A percentile compares a stretch with the other conserved stretches of the same genome.
These are phyloP conservation scores for Phytophthora megakarya DNA, from an alignment of 352 stramenopile genomes.

Conservation along the genomic window DNA sequence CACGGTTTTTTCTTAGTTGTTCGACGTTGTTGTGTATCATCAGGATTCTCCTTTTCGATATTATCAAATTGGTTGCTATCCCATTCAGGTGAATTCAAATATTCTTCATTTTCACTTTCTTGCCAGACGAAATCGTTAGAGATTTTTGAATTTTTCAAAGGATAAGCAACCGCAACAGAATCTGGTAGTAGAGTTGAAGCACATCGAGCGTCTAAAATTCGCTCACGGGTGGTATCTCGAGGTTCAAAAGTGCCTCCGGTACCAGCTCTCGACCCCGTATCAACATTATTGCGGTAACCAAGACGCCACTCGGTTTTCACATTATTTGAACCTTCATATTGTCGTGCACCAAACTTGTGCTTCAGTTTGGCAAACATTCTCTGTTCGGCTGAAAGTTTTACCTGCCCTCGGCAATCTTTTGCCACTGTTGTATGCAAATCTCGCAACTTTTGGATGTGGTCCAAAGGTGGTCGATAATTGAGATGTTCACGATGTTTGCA, in stretches of 20 bases:
- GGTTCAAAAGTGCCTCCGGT: constrained; percentile 60
- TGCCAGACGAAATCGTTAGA: constrained; percentile 23
- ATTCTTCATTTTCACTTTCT: constrained; percentile 12
- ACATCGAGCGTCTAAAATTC: constrained; percentile 17
- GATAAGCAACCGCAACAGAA: constrained; percentile 39
- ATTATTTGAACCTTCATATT: background rate
- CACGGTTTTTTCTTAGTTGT: constrained; percentile 35
- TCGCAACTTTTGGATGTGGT: constrained; percentile 47
- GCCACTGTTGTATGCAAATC: constrained; percentile 60
- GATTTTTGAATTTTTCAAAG: constrained; percentile 20
- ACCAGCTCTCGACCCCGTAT: constrained; percentile 28
- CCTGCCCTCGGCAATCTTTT: constrained; percentile 27
- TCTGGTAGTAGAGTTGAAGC: constrained; percentile 15
- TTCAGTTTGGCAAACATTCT: constrained; percentile 19
- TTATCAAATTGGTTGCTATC: constrained; percentile 18
- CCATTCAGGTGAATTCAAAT: background rate
- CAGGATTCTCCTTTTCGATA: background rate
- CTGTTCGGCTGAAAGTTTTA: constrained; percentile 20
- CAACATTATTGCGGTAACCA: constrained; percentile 52
- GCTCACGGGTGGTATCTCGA: constrained; percentile 42
- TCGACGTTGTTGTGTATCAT: constrained; percentile 1
- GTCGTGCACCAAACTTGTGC: constrained; percentile 6
- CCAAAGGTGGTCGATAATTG: constrained; percentile 50
- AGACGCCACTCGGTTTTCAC: constrained; percentile 46
- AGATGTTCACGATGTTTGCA: constrained; percentile 57